A percentile compares a stretch with the other conserved stretches of the same genome.
Evolutionary conservation across 2,329 filamentous ascomycete genomes (phyloP).

Genomic region (Diaporthe capsici): DNA sequence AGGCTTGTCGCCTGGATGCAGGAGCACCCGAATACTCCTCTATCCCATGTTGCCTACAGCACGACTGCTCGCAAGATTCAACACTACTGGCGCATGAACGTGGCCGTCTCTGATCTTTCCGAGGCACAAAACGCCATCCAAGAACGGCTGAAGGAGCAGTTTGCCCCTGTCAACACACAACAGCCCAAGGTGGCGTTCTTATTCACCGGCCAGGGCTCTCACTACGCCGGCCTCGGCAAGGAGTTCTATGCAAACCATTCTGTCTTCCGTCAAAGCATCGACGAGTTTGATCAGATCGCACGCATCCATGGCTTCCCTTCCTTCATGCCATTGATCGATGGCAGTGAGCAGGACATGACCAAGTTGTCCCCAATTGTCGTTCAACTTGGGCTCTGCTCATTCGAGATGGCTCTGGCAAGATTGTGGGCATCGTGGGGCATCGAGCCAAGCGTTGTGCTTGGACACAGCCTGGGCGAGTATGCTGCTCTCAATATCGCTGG

Average conservation of each 20-base stretch:
- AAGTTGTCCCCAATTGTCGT: constrained; percentile 64
- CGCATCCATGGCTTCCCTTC: constrained; percentile 68
- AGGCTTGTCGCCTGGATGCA: constrained; percentile 69
- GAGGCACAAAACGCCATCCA: constrained; percentile 60
- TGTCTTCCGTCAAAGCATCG: constrained; percentile 65
- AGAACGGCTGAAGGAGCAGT: constrained; percentile 59
- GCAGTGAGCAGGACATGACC: constrained; percentile 58
- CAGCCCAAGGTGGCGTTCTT: constrained; percentile 66
- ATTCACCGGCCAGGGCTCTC: constrained; percentile 71
- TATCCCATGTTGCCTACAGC: constrained; percentile 75
- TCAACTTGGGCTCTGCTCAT: constrained; percentile 67
- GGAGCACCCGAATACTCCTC: constrained; percentile 62
- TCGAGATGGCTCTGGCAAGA: constrained; percentile 70
- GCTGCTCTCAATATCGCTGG: constrained; percentile 79
- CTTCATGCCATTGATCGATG: constrained; percentile 67
- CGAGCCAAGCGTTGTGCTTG: constrained; percentile 62
- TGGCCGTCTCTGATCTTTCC: constrained; percentile 57
- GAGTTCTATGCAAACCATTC: constrained; percentile 63
- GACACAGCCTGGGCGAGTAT: constrained; percentile 77
- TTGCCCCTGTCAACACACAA: constrained; percentile 57
- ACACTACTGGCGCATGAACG: constrained; percentile 68
- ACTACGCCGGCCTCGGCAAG: constrained; percentile 65
- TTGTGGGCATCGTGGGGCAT: constrained; percentile 72
- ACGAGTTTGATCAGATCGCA: constrained; percentile 69
- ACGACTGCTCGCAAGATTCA: constrained; percentile 77